Conservation (phyloP, 2,329 filamentous ascomycete genomes). For the Ceratocystis cubensis region DNA sequence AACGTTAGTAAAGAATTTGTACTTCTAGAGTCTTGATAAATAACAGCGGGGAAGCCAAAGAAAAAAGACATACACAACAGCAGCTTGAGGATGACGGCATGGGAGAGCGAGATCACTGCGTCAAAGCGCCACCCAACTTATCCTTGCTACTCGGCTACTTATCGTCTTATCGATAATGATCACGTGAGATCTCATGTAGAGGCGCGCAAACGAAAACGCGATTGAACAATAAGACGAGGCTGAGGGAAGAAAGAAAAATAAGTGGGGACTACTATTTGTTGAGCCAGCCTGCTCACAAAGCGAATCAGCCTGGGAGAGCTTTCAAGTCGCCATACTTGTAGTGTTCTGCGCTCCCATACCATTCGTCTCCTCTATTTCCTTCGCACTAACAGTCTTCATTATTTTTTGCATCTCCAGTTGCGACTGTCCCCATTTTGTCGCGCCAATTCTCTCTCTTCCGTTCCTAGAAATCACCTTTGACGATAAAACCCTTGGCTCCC, state of each 20-base stretch:
- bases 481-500: too few relatives aligned
- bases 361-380: not conserved
- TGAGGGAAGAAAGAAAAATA: slow-evolving; percentile 19
- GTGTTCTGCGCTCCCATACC: too few relatives aligned
- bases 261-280: slow-evolving; percentile 13
- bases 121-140: not conserved
- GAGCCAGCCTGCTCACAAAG: slow-evolving; percentile 5
- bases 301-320: not conserved
- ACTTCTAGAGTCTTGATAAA: not conserved
- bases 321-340: not conserved
- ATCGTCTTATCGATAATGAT: slow-evolving; percentile 11
- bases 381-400: not conserved
- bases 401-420: not conserved
- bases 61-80: not conserved
- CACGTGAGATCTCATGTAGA: slow-evolving; percentile 7
- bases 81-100: not conserved
- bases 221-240: slow-evolving; percentile 15
- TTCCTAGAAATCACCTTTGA: not conserved
- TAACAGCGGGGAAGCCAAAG: not conserved
- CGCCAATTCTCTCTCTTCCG: not conserved
- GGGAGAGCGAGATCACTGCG: not conserved
- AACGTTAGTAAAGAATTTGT: too few relatives aligned
- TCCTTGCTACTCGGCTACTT: not conserved
- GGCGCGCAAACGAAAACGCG: slow-evolving; percentile 21
- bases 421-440: not conserved